Percentiles rank a stretch among this genome's conserved stretches.
phyloP scores from a whole-genome alignment of 345 rosid genomes.

The Murraya koenigii region DNA sequence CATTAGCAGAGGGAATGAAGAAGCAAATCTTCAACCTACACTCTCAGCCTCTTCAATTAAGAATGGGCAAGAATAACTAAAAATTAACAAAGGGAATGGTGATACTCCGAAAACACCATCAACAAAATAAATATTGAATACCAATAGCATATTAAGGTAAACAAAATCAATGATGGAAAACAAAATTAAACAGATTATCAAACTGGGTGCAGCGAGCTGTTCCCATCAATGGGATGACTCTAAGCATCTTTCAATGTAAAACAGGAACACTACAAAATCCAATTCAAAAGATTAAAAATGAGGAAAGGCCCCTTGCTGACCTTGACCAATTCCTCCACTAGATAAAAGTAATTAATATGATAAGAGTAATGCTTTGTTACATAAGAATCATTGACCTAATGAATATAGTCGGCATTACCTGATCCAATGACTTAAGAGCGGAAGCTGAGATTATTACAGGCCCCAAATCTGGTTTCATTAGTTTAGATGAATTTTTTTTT shows the following conservation, averaged over 20 bases:
- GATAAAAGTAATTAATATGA: background rate
- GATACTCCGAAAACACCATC: background rate
- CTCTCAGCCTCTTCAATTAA: background rate
- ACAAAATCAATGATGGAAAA: background rate
- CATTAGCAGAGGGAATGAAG: background rate
- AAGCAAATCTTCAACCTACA: background rate
- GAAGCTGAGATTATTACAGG: background rate
- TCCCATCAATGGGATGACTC: background rate
- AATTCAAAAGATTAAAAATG: background rate
- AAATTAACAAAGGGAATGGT: background rate
- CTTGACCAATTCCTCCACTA: background rate
- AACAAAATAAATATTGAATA: background rate
- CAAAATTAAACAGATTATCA: background rate
- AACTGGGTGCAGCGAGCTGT: background rate
- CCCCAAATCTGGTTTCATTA: background rate
- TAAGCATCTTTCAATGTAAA: background rate
- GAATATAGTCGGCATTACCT: slow-evolving; percentile 4
- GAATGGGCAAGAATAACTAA: background rate
- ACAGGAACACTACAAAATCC: background rate
- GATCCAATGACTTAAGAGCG: background rate
- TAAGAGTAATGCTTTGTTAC: background rate
- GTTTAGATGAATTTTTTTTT: background rate
- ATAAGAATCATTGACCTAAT: slow-evolving; percentile 1
- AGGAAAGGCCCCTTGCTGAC: background rate
- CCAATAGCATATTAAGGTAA: background rate